These are phyloP conservation scores for Roridomyces roridus DNA, from an alignment of 768 basidiomycete species.

Conservation along the genomic window DNA sequence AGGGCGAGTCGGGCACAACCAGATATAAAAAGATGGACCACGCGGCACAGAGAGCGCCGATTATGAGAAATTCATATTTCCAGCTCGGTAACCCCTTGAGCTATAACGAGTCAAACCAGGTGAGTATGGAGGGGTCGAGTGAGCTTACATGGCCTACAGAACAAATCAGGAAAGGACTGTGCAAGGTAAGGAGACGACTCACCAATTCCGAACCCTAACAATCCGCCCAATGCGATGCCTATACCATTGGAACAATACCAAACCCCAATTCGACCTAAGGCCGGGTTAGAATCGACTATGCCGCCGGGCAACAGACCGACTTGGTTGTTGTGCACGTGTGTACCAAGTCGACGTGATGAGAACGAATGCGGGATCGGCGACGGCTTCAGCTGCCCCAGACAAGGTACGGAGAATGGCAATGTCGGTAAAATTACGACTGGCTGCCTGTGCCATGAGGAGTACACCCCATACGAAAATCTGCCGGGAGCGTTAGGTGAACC, in stretches of 20 bases:
- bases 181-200: neutral
- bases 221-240: conserved; percentile 45
- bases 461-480: conserved; percentile 39
- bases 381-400: conserved; percentile 41
- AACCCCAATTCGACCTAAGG: no score
- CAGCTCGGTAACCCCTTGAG: conserved; percentile 19
- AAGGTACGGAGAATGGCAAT: conserved; percentile 44
- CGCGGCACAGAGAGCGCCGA: conserved; percentile 37
- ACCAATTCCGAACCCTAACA: conserved; percentile 40
- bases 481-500: neutral
- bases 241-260: conserved; percentile 48
- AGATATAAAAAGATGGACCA: conserved; percentile 37
- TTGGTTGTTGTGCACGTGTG: conserved; percentile 46
- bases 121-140: no score
- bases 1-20: conserved; percentile 42
- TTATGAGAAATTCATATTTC: conserved; percentile 33
- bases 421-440: conserved; percentile 40
- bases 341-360: conserved; percentile 46
- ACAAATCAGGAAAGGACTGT: neutral
- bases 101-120: no score
- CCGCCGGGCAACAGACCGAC: neutral
- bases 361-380: conserved; percentile 35
- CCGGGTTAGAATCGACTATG: no score
- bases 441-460: conserved; percentile 48
- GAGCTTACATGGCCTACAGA: conserved; percentile 16